Percentiles rank a stretch among this genome's conserved stretches.
Evolutionary conservation across 768 basidiomycete genomes (phyloP).

Genomic region (Tylopilus cervinicoccineus): DNA sequence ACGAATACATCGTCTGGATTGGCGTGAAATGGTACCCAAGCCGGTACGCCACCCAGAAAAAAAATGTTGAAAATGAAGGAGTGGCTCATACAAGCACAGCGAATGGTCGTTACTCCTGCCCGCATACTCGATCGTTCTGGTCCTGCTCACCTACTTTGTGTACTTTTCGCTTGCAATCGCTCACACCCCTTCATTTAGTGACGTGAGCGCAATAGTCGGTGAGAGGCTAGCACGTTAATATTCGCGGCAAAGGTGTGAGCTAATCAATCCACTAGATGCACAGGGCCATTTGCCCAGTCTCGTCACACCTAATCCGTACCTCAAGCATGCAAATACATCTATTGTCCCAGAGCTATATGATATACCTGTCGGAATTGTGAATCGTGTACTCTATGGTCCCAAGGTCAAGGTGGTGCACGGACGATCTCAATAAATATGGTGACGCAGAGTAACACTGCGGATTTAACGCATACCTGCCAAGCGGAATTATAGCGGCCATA

Average conservation of each 20-base stretch:
- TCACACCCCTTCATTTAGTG: constrained; percentile 65
- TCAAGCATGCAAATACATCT: constrained; percentile 41
- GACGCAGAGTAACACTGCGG: constrained; percentile 4
- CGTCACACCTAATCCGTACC: constrained; percentile 40
- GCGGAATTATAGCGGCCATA: constrained; percentile 14
- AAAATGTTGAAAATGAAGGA: neutral
- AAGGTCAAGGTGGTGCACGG: constrained; percentile 15
- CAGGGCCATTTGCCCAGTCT: constrained; percentile 47
- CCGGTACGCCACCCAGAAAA: constrained; percentile 43
- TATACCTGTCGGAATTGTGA: constrained; percentile 78
- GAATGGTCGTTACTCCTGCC: constrained; percentile 86
- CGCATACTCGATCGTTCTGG: constrained; percentile 66
- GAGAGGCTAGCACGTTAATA: constrained; percentile 18
- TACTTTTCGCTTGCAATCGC: constrained; percentile 75
- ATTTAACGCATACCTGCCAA: constrained; percentile 1
- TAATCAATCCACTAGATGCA: constrained; percentile 45
- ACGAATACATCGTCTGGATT: constrained; percentile 56
- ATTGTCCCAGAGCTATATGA: constrained; percentile 70
- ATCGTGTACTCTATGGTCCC: constrained; percentile 60
- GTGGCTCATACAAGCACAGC: constrained; percentile 35
- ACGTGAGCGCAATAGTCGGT: constrained; percentile 70
- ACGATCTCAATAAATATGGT: constrained; percentile 17
- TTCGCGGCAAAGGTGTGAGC: constrained; percentile 3
- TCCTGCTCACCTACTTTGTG: constrained; percentile 70
- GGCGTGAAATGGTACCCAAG: constrained; percentile 89